A percentile compares a stretch with the other conserved stretches of the same genome.
Evolutionary conservation across 108 stramenopile genomes (phyloP).

Genomic region (Nitzschia inconspicua): DNA sequence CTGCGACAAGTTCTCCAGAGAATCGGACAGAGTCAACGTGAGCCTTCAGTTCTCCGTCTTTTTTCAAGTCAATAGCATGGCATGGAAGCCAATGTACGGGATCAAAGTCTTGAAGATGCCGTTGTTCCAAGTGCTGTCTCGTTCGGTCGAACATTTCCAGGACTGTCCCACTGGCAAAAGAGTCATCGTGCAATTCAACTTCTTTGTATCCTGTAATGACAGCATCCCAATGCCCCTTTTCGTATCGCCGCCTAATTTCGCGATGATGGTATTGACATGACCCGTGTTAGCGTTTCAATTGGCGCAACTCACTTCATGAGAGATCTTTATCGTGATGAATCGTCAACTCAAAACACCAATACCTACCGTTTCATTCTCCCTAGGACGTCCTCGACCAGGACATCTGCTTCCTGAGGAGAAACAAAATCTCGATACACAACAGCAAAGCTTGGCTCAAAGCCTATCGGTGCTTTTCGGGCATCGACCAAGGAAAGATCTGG

Average conservation of each 20-base stretch:
- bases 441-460: constrained; percentile 26
- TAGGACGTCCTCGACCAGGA: constrained; percentile 33
- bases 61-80: constrained; percentile 81
- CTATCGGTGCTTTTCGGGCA: constrained; percentile 26
- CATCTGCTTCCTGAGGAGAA: constrained; percentile 39
- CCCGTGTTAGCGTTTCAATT: neutral
- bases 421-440: constrained; percentile 51
- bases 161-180: constrained; percentile 3
- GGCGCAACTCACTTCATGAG: neutral
- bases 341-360: neutral
- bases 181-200: constrained; percentile 53
- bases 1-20: constrained; percentile 84
- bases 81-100: constrained; percentile 66
- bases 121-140: constrained; percentile 34
- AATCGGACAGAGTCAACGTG: constrained; percentile 92
- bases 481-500: constrained; percentile 43
- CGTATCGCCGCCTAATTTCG: constrained; percentile 34
- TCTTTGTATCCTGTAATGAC: constrained; percentile 85
- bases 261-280: neutral
- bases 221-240: constrained; percentile 89
- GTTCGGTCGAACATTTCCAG: neutral
- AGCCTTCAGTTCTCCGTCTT: constrained; percentile 69
- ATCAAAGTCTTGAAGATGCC: constrained; percentile 31
- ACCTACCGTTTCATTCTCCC: constrained; percentile 47
- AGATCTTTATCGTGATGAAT: neutral